A percentile compares a stretch with the other conserved stretches of the same genome.
phyloP scores from a whole-genome alignment of 108 stramenopile genomes.

The Skeletonema grethae region DNA sequence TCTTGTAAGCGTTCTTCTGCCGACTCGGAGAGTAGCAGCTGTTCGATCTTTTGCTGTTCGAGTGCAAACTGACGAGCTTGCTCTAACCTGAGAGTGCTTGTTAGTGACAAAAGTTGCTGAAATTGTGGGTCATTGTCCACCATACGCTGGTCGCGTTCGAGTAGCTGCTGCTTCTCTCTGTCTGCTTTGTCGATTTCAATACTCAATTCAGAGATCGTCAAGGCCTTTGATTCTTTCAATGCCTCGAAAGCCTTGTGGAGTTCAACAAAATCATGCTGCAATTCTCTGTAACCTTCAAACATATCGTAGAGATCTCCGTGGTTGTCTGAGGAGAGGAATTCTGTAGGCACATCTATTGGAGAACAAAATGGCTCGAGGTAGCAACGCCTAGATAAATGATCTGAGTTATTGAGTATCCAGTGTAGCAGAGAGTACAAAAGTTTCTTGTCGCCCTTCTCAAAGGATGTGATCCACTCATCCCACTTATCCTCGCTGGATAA shows the following conservation, averaged over 20 bases:
- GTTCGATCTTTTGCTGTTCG: slow-evolving; percentile 39
- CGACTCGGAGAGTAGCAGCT: background rate
- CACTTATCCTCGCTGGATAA: slow-evolving; percentile 24
- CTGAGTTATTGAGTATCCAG: slow-evolving; percentile 63
- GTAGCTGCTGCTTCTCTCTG: slow-evolving; percentile 38
- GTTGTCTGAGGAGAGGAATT: slow-evolving; percentile 44
- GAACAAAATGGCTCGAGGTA: slow-evolving; percentile 73
- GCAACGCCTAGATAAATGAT: slow-evolving; percentile 62
- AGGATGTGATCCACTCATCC: slow-evolving; percentile 9
- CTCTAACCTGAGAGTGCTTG: slow-evolving; percentile 59
- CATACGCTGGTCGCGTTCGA: slow-evolving; percentile 23
- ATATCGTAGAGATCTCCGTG: slow-evolving; percentile 49
- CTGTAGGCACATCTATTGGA: slow-evolving; percentile 72
- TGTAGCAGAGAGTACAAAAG: slow-evolving; percentile 63
- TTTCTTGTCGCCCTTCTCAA: slow-evolving; percentile 50
- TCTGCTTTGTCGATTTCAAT: slow-evolving; percentile 62
- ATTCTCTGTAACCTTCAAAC: slow-evolving; percentile 52
- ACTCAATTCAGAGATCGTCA: slow-evolving; percentile 35
- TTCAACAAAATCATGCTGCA: slow-evolving; percentile 78
- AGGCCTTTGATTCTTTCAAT: slow-evolving; percentile 6
- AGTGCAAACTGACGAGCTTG: slow-evolving; percentile 76
- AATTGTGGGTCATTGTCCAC: slow-evolving; percentile 8
- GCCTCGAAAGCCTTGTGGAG: slow-evolving; percentile 70
- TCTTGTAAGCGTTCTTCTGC: slow-evolving; percentile 20
- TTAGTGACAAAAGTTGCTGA: slow-evolving; percentile 22